Conservation (phyloP, 192 early-diverging fungal genomes). For the Chytriomyces confervae region DNA sequence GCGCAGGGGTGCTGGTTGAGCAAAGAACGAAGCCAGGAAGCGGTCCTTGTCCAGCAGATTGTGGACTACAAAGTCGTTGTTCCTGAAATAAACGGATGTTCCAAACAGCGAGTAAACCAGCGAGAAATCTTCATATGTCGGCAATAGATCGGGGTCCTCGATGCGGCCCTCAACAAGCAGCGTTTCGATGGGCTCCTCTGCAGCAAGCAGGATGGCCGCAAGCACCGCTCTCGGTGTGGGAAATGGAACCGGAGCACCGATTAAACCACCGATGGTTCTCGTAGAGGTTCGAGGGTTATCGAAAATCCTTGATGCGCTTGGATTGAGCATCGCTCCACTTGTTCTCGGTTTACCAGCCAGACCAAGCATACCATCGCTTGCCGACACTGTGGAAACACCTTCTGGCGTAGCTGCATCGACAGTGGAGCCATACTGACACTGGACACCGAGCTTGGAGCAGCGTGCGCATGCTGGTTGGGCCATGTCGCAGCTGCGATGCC, state of each 20-base stretch:
- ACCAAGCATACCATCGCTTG: neutral
- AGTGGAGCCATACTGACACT: neutral
- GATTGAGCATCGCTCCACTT: neutral
- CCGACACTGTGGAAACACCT: neutral
- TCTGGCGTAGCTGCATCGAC: no score
- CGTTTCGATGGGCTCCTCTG: neutral
- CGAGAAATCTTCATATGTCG: neutral
- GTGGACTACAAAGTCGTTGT: neutral
- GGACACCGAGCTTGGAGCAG: neutral
- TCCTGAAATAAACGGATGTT: neutral
- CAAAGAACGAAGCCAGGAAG: slow-evolving; percentile 5
- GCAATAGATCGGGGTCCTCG: neutral
- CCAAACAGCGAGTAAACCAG: neutral
- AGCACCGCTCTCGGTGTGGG: neutral
- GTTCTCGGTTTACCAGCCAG: neutral
- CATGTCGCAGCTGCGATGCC: neutral
- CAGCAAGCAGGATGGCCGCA: neutral
- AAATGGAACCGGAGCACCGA: neutral
- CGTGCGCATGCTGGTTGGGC: neutral
- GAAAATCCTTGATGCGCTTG: neutral
- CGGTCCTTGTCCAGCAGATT: neutral
- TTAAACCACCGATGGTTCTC: neutral
- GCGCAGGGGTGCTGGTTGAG: neutral
- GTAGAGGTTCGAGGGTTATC: neutral
- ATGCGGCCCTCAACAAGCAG: neutral